Conservation (phyloP, 2,329 filamentous ascomycete genomes). For the Scedosporium boydii region DNA sequence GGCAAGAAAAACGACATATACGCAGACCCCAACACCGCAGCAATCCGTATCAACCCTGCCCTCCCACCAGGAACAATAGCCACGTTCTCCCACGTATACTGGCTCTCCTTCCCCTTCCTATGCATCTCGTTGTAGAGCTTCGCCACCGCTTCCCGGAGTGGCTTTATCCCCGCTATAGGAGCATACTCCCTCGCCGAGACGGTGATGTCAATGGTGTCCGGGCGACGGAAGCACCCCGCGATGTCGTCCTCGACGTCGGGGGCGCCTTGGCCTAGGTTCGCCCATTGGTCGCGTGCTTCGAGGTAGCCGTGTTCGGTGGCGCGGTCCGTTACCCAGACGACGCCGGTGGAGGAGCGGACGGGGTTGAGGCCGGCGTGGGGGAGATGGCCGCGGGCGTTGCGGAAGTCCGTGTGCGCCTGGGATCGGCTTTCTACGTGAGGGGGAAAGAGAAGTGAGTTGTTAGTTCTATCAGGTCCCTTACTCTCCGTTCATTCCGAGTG, state of each 20-base stretch:
- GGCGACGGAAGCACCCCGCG: slow-evolving; percentile 76
- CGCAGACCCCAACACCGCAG: slow-evolving; percentile 84
- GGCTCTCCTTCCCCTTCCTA: slow-evolving; percentile 72
- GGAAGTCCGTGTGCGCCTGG: slow-evolving; percentile 81
- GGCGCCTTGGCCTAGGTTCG: slow-evolving; percentile 88
- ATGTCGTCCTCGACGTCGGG: slow-evolving; percentile 93
- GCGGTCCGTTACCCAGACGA: slow-evolving; percentile 86
- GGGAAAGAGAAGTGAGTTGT: neutral
- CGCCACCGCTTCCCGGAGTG: slow-evolving; percentile 79
- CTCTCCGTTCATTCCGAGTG: no score
- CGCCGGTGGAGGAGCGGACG: slow-evolving; percentile 79
- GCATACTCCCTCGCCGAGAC: slow-evolving; percentile 80
- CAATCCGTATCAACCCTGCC: slow-evolving; percentile 88
- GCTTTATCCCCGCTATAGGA: slow-evolving; percentile 88
- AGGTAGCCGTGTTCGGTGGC: slow-evolving; percentile 82
- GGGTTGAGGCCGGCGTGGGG: slow-evolving; percentile 87
- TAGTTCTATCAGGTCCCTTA: no score
- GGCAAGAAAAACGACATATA: slow-evolving; percentile 92
- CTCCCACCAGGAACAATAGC: slow-evolving; percentile 91
- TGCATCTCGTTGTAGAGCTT: slow-evolving; percentile 90
- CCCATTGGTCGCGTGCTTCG: slow-evolving; percentile 76
- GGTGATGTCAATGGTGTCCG: slow-evolving; percentile 66
- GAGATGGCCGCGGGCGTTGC: slow-evolving; percentile 79
- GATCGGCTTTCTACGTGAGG: slow-evolving; percentile 61
- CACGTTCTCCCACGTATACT: slow-evolving; percentile 97